These are phyloP conservation scores for Clarireedia paspali DNA, from an alignment of 2,329 filamentous ascomycete genomes.

Conservation along the genomic window DNA sequence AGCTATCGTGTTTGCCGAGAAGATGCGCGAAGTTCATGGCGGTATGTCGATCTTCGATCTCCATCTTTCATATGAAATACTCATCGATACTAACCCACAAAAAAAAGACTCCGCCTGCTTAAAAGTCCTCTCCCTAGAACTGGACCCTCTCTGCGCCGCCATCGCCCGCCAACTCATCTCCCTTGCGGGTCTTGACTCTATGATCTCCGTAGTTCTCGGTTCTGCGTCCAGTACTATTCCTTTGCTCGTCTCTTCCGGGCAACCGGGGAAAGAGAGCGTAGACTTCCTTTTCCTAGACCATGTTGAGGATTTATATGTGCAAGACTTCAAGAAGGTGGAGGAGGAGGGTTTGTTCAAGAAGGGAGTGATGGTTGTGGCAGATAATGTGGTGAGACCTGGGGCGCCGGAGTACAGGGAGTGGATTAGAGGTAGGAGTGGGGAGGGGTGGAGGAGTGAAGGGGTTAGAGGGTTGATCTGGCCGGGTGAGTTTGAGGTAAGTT, in stretches of 20 bases:
- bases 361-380: conserved; percentile 55
- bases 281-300: conserved; percentile 75
- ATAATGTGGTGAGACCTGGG: conserved; percentile 63
- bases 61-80: conserved; percentile 29
- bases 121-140: conserved; percentile 49
- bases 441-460: conserved; percentile 17
- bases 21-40: conserved; percentile 37
- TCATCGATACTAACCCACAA: no score
- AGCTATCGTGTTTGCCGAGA: conserved; percentile 63
- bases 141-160: conserved; percentile 62
- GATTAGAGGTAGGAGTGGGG: conserved; percentile 44
- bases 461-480: conserved; percentile 11
- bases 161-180: conserved; percentile 60
- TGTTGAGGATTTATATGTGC: conserved; percentile 64
- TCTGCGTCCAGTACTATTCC: conserved; percentile 53
- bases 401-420: conserved; percentile 64
- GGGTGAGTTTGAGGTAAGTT: conserved; percentile 10
- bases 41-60: neutral
- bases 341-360: conserved; percentile 53
- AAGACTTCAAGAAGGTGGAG: conserved; percentile 69
- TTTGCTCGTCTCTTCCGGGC: conserved; percentile 35
- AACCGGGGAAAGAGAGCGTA: conserved; percentile 43
- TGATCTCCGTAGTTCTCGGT: conserved; percentile 63
- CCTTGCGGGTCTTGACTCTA: conserved; percentile 59
- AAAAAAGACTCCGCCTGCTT: conserved; percentile 40